Conservation (phyloP, 2,329 filamentous ascomycete genomes). For the Pestalotiopsis sp. region DNA sequence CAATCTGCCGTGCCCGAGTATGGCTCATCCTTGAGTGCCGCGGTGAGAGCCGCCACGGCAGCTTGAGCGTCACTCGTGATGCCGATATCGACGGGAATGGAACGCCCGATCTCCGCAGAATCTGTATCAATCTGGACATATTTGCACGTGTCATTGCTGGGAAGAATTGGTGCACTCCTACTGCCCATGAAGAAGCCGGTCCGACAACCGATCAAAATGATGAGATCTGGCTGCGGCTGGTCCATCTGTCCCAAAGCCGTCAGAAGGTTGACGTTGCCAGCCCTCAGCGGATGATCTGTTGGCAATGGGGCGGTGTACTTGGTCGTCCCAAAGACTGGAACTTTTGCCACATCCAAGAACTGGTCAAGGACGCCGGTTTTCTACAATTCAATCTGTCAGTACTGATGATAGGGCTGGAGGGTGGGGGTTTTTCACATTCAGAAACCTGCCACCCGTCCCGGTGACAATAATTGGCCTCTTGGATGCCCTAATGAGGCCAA, state of each 20-base stretch:
- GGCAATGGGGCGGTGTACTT: slow-evolving; percentile 33
- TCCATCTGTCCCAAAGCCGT: slow-evolving; percentile 30
- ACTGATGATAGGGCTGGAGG: not conserved
- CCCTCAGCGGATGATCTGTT: slow-evolving; percentile 33
- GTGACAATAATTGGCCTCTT: slow-evolving; percentile 41
- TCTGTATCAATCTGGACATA: slow-evolving; percentile 44
- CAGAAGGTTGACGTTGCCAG: slow-evolving; percentile 32
- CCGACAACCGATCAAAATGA: slow-evolving; percentile 40
- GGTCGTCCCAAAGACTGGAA: slow-evolving; percentile 42
- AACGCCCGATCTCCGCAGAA: slow-evolving; percentile 42
- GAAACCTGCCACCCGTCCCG: slow-evolving; percentile 35
- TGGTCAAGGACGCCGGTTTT: slow-evolving; percentile 23
- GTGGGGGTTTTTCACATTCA: not conserved
- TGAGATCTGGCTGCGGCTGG: slow-evolving; percentile 31
- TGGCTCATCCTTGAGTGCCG: slow-evolving; percentile 3
- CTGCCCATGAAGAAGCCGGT: slow-evolving; percentile 43
- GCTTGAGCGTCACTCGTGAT: slow-evolving; percentile 40
- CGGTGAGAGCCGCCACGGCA: slow-evolving; percentile 31
- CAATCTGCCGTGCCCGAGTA: not conserved
- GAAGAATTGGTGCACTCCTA: slow-evolving; percentile 37
- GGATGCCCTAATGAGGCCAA: slow-evolving; percentile 23
- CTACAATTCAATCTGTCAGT: slow-evolving; percentile 16
- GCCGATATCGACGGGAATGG: slow-evolving; percentile 34
- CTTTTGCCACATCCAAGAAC: slow-evolving; percentile 34
- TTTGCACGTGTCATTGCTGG: slow-evolving; percentile 31